A percentile compares a stretch with the other conserved stretches of the same genome.
phyloP scores from a whole-genome alignment of 768 basidiomycete genomes.

The Sutorius australiensis region DNA sequence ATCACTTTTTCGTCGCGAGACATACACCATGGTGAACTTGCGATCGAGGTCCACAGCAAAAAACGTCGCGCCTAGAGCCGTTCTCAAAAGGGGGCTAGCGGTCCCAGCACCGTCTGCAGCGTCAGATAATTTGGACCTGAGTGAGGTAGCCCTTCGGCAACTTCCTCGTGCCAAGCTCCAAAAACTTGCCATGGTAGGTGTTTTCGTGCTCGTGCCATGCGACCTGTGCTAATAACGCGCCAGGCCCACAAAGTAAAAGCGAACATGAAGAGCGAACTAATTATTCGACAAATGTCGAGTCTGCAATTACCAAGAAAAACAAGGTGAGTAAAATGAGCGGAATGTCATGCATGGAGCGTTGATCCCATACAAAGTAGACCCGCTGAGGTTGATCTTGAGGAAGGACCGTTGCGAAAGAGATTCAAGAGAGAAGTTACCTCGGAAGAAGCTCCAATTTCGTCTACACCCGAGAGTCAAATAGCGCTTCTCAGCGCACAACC shows the following conservation, averaged over 20 bases:
- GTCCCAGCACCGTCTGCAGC: not conserved
- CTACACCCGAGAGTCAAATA: not conserved
- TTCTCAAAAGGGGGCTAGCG: not conserved
- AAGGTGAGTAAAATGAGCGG: constrained; percentile 7
- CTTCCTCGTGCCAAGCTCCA: constrained; percentile 25
- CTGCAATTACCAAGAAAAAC: constrained; percentile 6
- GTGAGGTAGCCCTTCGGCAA: constrained; percentile 18
- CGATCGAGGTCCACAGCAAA: constrained; percentile 10
- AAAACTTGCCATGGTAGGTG: constrained; percentile 24
- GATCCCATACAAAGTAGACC: not conserved
- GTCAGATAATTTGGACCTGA: not conserved
- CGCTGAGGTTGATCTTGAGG: constrained; percentile 4
- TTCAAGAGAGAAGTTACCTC: not conserved
- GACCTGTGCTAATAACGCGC: not conserved
- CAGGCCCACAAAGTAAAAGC: constrained; percentile 23
- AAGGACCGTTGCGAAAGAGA: constrained; percentile 17
- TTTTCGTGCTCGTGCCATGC: not conserved
- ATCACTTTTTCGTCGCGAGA: not conserved
- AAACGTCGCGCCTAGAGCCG: not conserved
- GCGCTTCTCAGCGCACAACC: not conserved
- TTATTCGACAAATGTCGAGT: constrained; percentile 21
- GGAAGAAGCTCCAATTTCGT: not conserved
- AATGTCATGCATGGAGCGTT: not conserved
- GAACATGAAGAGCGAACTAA: constrained; percentile 26
- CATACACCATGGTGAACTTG: constrained; percentile 9